Evolutionary conservation across 2,329 filamentous ascomycete genomes (phyloP).

Genomic region (Tolypocladium endophyticum): DNA sequence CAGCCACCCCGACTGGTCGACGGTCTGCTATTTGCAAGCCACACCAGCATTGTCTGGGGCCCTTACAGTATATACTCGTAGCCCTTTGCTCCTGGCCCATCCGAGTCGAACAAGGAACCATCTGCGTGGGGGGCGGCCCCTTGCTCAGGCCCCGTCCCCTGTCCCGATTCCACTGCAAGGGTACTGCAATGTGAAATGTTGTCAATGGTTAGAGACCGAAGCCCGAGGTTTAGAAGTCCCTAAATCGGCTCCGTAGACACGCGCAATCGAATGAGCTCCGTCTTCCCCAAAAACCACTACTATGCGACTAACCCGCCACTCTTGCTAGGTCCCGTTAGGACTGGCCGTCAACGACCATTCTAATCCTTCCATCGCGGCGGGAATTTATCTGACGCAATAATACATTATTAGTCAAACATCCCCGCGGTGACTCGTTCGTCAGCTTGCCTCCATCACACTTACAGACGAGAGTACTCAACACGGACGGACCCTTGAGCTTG

Average conservation of each 20-base stretch:
- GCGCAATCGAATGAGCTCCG: neutral
- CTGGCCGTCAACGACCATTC: neutral
- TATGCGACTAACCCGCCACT: neutral
- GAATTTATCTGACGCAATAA: neutral
- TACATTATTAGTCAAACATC: neutral
- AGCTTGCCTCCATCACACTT: neutral
- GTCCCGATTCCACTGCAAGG: neutral
- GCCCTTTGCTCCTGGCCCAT: neutral
- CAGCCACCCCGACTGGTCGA: slow-evolving; percentile 4
- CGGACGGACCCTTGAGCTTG: neutral
- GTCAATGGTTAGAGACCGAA: neutral
- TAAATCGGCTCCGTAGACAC: neutral
- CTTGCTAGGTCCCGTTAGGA: neutral
- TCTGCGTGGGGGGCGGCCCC: neutral
- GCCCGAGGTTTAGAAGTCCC: neutral
- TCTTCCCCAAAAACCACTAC: neutral
- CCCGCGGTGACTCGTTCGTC: neutral
- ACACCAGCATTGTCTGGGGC: slow-evolving; percentile 1
- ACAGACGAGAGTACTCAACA: neutral
- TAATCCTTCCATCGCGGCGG: too few relatives aligned
- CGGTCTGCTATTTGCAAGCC: neutral
- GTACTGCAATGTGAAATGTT: neutral
- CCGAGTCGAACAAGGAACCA: slow-evolving; percentile 1
- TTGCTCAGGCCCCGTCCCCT: neutral
- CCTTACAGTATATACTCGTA: neutral